Evolutionary conservation across 805 yeast species (phyloP).

Genomic region (Yamadazyma phyllophila): DNA sequence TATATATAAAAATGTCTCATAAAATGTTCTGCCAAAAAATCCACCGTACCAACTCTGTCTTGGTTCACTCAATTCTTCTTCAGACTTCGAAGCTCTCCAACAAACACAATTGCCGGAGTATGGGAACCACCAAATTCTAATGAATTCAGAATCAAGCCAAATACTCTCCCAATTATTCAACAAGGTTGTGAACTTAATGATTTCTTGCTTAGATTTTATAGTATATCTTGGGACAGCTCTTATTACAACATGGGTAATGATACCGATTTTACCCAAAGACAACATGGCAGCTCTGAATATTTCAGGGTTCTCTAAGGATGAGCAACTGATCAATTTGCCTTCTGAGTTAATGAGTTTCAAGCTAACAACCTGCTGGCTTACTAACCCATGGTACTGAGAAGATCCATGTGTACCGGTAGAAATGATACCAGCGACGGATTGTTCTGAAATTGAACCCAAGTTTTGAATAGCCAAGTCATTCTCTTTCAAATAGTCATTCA

Average conservation of each 20-base stretch:
- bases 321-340: conserved; percentile 70
- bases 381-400: conserved; percentile 86
- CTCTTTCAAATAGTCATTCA: conserved; percentile 62
- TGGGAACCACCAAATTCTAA: conserved; percentile 98
- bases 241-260: conserved; percentile 80
- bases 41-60: conserved; percentile 86
- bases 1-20: conserved; percentile 75
- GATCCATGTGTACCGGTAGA: conserved; percentile 98
- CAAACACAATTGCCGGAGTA: conserved; percentile 80
- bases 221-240: conserved; percentile 84
- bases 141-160: conserved; percentile 89
- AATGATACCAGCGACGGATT: conserved; percentile 91
- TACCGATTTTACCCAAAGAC: conserved; percentile 88
- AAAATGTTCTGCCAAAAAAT: conserved; percentile 69
- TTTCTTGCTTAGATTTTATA: conserved; percentile 76
- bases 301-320: conserved; percentile 59
- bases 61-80: conserved; percentile 60
- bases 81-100: conserved; percentile 86
- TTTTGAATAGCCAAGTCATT: conserved; percentile 81
- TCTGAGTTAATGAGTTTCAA: conserved; percentile 70
- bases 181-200: conserved; percentile 72
- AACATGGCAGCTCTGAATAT: conserved; percentile 79
- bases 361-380: conserved; percentile 82
- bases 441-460: conserved; percentile 91
- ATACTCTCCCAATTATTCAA: conserved; percentile 70